Conservation (phyloP, 2,329 filamentous ascomycete genomes). For the Fusarium denticulatum region DNA sequence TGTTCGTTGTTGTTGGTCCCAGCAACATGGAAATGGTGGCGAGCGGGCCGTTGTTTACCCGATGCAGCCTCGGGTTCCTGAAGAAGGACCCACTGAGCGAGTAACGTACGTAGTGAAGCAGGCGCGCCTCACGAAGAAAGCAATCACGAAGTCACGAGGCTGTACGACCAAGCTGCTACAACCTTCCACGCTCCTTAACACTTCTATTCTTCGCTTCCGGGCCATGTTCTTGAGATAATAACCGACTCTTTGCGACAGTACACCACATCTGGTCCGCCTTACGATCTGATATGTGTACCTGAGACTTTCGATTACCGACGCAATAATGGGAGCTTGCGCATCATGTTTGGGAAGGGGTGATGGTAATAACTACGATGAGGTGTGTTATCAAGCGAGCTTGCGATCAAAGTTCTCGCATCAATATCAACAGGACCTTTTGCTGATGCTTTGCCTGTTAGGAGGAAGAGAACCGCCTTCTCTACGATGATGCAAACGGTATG, state of each 20-base stretch:
- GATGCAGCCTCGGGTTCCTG: conserved; percentile 26
- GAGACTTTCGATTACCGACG: conserved; percentile 28
- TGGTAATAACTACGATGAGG: conserved; percentile 65
- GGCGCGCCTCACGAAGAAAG: conserved; percentile 34
- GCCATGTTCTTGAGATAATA: conserved; percentile 10
- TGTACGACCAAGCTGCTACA: conserved; percentile 23
- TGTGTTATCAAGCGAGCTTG: conserved; percentile 44
- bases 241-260: background rate
- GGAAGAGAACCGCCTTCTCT: conserved; percentile 67
- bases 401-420: background rate
- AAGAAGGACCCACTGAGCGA: conserved; percentile 40
- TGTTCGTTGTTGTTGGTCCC: conserved; percentile 20
- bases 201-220: background rate
- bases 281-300: conserved; percentile 37
- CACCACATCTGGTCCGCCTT: background rate
- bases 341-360: conserved; percentile 67
- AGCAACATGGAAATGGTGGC: conserved; percentile 22
- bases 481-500: conserved; percentile 67
- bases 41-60: conserved; percentile 42
- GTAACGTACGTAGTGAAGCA: conserved; percentile 40
- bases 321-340: conserved; percentile 67
- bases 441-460: conserved; percentile 52
- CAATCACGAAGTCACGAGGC: conserved; percentile 33
- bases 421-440: background rate
- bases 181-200: conserved; percentile 32